Conservation (phyloP, 2,329 filamentous ascomycete genomes). For the Hirsutella rhossiliensis region DNA sequence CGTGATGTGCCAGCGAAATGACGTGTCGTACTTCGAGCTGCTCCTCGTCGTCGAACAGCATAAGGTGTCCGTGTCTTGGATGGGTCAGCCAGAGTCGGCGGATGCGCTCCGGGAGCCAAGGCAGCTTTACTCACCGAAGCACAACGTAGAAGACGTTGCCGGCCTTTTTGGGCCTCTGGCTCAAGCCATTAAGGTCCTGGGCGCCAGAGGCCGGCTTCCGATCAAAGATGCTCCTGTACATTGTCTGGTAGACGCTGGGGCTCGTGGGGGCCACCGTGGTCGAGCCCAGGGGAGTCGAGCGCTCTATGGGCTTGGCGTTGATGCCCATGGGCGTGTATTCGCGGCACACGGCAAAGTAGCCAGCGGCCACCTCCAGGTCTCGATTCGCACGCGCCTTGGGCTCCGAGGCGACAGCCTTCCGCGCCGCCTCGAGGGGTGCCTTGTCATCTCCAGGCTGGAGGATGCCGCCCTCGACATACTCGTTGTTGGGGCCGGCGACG, state of each 20-base stretch:
- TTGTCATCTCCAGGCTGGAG: constrained; percentile 53
- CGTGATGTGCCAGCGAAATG: constrained; percentile 80
- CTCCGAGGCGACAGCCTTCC: constrained; percentile 46
- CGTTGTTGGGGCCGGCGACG: constrained; percentile 9
- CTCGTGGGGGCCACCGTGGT: constrained; percentile 65
- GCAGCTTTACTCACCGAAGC: constrained; percentile 47
- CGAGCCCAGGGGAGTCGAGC: constrained; percentile 67
- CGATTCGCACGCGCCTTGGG: constrained; percentile 41
- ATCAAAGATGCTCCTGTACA: constrained; percentile 95
- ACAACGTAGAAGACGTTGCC: constrained; percentile 92
- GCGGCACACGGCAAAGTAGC: constrained; percentile 89
- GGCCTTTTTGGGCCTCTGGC: constrained; percentile 48
- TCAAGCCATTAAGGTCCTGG: constrained; percentile 33
- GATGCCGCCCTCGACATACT: constrained; percentile 25
- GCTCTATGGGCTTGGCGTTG: constrained; percentile 85
- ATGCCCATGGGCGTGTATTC: constrained; percentile 87
- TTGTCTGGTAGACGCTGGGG: constrained; percentile 92
- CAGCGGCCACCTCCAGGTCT: constrained; percentile 70
- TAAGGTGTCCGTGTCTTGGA: constrained; percentile 76
- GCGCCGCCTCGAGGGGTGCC: constrained; percentile 47
- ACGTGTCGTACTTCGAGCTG: constrained; percentile 95
- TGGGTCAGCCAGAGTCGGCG: constrained; percentile 3
- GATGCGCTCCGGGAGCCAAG: background rate
- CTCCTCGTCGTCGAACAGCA: constrained; percentile 94
- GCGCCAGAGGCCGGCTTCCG: constrained; percentile 45